phyloP scores from a whole-genome alignment of 2,329 filamentous ascomycete species.

The Fusarium torulosum region DNA sequence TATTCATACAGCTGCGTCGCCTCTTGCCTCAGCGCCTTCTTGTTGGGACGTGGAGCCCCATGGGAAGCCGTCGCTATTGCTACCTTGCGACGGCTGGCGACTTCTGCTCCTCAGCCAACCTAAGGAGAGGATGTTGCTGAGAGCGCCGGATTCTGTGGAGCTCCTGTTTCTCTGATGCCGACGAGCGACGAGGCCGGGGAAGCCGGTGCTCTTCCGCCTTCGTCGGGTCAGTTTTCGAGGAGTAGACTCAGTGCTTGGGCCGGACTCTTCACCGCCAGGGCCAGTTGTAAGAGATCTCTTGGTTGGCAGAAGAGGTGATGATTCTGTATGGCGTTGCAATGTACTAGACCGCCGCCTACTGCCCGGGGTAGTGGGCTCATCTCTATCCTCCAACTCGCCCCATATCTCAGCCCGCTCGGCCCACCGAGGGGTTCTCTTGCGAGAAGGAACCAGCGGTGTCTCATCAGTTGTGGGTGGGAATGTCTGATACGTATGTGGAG shows the following conservation, averaged over 20 bases:
- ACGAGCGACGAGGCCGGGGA: conserved; percentile 70
- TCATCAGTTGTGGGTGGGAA: conserved; percentile 58
- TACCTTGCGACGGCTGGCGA: conserved; percentile 40
- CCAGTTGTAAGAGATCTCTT: conserved; percentile 52
- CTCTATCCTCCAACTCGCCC: conserved; percentile 86
- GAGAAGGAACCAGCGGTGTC: conserved; percentile 56
- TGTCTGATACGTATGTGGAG: conserved; percentile 59
- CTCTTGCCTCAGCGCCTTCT: conserved; percentile 33
- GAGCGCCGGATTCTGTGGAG: conserved; percentile 62
- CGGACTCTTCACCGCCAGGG: conserved; percentile 45
- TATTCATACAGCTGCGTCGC: conserved; percentile 54
- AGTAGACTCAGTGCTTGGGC: conserved; percentile 50
- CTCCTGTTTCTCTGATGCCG: conserved; percentile 56
- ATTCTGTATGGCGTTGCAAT: conserved; percentile 58
- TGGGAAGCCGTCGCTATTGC: conserved; percentile 38
- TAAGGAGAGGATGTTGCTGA: conserved; percentile 66
- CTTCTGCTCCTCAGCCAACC: conserved; percentile 63
- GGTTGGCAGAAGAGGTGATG: conserved; percentile 55
- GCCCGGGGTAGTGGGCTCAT: conserved; percentile 58
- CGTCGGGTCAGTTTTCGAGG: conserved; percentile 55
- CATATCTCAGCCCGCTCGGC: conserved; percentile 84
- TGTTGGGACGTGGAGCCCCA: conserved; percentile 34
- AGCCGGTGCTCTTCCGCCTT: conserved; percentile 70
- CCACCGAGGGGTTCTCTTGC: conserved; percentile 66
- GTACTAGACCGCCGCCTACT: conserved; percentile 63